Base-by-base conservation (phyloP, 192 early-diverging fungal species). In the Gonapodya prolifera region DNA sequence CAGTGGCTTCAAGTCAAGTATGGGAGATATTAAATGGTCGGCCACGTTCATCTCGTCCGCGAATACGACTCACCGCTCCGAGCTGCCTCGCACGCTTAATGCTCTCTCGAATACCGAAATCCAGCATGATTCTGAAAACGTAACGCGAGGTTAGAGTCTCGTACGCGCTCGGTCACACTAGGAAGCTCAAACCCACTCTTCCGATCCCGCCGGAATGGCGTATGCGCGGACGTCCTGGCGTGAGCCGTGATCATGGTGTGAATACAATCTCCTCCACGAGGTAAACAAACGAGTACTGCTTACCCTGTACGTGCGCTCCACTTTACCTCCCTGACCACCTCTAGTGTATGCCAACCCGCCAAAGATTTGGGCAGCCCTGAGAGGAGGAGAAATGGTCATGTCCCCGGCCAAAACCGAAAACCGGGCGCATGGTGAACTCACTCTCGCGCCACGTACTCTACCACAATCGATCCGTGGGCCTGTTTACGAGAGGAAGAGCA, bases 301-400 rank as follows among this genome's bases (percentile, higher is more conserved):
- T 23, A 61, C 94, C 79, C 94, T 87, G 82, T 94, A 94, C 33
- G 94, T 81, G 78, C 94, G 85, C 85, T 95, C 94, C 18, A 95
- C 87, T 79, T 91, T 89, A 80, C 89, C 89, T 35, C 85, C 89
- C 75, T 91, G 89, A 1, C 88, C 91, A 33, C 94, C 94, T 71
- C 93, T 87, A 18, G 89, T 87, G 76, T 94, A 95, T 0, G 89
- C 80, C 34, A 95, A 77, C 35, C 94, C 94, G 77, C 94, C 94
- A 88, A 94, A 94, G 79, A 95, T 94, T 82, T 94, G 94, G 17
- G 92, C 86, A 2, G 94, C 94, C 84, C 94, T 93, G 76, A 93
- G 88, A 61, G 8, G n/a, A n/a, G n/a, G n/a, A n/a, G n/a, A n/a
- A n/a, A n/a, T n/a, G n/a, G n/a, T n/a, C n/a, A n/a, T n/a, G n/a